These are phyloP conservation scores for Daldinia decipiens DNA, from an alignment of 495 filamentous ascomycete genomes.

Conservation along the genomic window DNA sequence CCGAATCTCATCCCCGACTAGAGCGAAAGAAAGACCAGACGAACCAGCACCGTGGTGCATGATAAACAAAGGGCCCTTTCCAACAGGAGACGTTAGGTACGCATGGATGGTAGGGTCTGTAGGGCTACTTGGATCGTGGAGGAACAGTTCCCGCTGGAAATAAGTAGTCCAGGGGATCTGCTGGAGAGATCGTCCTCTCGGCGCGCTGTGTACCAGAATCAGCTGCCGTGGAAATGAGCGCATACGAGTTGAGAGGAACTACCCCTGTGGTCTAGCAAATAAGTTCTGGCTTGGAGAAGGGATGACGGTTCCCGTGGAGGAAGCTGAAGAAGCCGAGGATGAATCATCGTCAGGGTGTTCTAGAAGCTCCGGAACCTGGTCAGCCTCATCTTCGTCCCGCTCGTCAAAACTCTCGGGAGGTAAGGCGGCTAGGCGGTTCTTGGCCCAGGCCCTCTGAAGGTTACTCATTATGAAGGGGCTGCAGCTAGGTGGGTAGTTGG, in stretches of 20 bases:
- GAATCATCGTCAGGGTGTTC: slow-evolving; percentile 73
- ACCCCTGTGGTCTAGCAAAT: slow-evolving; percentile 76
- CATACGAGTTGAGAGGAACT: slow-evolving; percentile 43
- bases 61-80: slow-evolving; percentile 80
- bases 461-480: slow-evolving; percentile 73
- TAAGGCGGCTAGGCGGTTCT: slow-evolving; percentile 74
- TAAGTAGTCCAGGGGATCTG: slow-evolving; percentile 87
- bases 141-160: slow-evolving; percentile 85
- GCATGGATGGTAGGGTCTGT: slow-evolving; percentile 72
- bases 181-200: slow-evolving; percentile 56
- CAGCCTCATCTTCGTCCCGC: slow-evolving; percentile 65
- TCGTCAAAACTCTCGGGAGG: slow-evolving; percentile 64
- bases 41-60: slow-evolving; percentile 92
- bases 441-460: slow-evolving; percentile 84
- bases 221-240: slow-evolving; percentile 32
- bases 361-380: slow-evolving; percentile 49
- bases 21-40: slow-evolving; percentile 86
- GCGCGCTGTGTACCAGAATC: slow-evolving; percentile 46
- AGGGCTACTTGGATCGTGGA: slow-evolving; percentile 56
- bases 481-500: slow-evolving; percentile 7
- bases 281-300: slow-evolving; percentile 79
- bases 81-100: slow-evolving; percentile 77
- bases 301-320: slow-evolving; percentile 88
- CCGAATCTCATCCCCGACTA: slow-evolving; percentile 78
- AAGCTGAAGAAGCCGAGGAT: slow-evolving; percentile 77